A percentile compares a stretch with the other conserved stretches of the same genome.
phyloP scores from a whole-genome alignment of 2,329 filamentous ascomycete genomes.

The Davidsoniella australis region DNA sequence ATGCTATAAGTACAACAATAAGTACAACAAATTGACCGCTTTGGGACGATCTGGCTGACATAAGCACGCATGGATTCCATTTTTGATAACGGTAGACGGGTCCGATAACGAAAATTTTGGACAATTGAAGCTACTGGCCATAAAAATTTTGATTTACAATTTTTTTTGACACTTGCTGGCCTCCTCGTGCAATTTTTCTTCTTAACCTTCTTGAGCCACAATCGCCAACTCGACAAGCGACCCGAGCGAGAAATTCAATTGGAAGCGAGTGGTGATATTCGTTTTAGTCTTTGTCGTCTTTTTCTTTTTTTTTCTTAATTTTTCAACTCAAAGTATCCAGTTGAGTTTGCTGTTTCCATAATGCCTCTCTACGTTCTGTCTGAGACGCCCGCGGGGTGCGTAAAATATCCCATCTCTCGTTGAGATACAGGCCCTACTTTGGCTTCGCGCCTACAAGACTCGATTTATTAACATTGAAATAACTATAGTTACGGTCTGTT shows the following conservation, averaged over 20 bases:
- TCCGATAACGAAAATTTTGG: slow-evolving; percentile 14
- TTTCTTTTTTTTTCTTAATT: slow-evolving; percentile 1
- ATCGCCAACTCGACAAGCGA: slow-evolving; percentile 5
- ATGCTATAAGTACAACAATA: neutral
- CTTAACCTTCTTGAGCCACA: slow-evolving; percentile 8
- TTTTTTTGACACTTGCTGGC: slow-evolving; percentile 6
- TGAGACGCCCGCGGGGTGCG: slow-evolving; percentile 72
- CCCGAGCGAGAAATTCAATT: slow-evolving; percentile 9
- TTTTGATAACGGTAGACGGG: slow-evolving; percentile 12
- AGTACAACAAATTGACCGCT: neutral
- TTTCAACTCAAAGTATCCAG: neutral
- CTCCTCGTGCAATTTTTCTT: slow-evolving; percentile 10
- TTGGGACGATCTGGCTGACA: slow-evolving; percentile 9
- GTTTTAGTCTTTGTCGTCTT: slow-evolving; percentile 5
- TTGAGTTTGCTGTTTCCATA: slow-evolving; percentile 5
- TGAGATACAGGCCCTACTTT: neutral
- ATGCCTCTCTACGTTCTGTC: slow-evolving; percentile 68
- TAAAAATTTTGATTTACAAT: slow-evolving; percentile 13
- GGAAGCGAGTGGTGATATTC: slow-evolving; percentile 5
- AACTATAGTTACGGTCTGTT: slow-evolving; percentile 75
- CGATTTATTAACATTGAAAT: slow-evolving; percentile 6
- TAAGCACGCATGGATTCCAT: slow-evolving; percentile 11
- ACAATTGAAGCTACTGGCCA: slow-evolving; percentile 11
- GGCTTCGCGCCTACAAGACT: neutral
- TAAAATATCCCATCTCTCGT: slow-evolving; percentile 15